Percentiles rank a stretch among this genome's conserved stretches.
Conservation (phyloP, 352 stramenopile genomes). For the Phytophthora citrophthora region DNA sequence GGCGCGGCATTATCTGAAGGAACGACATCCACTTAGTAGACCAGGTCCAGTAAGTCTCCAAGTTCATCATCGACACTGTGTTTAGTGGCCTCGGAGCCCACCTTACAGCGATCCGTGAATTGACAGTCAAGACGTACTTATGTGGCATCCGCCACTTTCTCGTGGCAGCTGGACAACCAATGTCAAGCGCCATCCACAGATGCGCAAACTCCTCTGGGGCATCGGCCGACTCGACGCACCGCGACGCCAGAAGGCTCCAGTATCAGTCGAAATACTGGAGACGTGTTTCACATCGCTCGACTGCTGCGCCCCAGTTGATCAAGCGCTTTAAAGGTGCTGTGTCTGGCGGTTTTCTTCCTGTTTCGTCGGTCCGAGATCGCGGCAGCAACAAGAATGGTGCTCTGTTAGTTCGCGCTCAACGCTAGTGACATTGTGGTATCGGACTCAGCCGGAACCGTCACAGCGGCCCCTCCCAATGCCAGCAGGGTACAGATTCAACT, state of each 20-base stretch:
- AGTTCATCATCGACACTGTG: conserved; percentile 6
- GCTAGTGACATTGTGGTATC: neutral
- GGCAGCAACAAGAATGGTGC: neutral
- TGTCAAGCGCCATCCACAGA: conserved; percentile 6
- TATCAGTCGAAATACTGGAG: neutral
- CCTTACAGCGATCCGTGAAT: neutral
- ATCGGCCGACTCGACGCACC: neutral
- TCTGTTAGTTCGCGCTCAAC: conserved; percentile 4
- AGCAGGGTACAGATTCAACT: conserved; percentile 2
- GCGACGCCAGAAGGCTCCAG: neutral
- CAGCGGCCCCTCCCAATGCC: neutral
- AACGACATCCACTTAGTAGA: neutral
- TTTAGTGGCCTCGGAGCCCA: neutral
- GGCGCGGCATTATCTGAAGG: neutral
- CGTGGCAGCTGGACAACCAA: neutral
- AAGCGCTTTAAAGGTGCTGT: conserved; percentile 9
- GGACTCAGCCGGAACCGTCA: neutral
- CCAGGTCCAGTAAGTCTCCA: neutral
- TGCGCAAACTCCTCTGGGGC: conserved; percentile 4
- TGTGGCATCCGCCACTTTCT: neutral
- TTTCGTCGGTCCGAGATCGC: conserved; percentile 8
- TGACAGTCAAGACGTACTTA: neutral
- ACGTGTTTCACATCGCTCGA: neutral
- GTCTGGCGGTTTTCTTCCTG: conserved; percentile 17
- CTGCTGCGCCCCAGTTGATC: neutral